These are phyloP conservation scores for Recurvomyces mirabilis DNA, from an alignment of 495 filamentous ascomycete species.

Conservation along the genomic window DNA sequence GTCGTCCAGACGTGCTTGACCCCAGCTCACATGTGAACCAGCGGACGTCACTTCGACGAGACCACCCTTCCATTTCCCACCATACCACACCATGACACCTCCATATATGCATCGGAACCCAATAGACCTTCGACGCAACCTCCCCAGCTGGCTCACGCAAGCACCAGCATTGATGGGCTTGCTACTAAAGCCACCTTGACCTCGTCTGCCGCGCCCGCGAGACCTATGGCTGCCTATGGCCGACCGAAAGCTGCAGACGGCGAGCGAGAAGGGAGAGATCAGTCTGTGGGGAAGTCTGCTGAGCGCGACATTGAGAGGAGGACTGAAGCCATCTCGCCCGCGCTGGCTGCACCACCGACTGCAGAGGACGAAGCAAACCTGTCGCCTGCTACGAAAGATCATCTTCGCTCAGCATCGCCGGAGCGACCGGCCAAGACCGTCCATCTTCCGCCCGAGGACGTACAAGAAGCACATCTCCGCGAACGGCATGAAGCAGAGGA, in stretches of 20 bases:
- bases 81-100: constrained; percentile 8
- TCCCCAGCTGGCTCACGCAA: background rate
- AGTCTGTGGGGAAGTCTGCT: too few species aligned
- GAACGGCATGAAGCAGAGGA: constrained; percentile 24
- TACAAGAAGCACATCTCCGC: constrained; percentile 26
- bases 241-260: background rate
- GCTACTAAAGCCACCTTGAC: constrained; percentile 10
- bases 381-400: constrained; percentile 11
- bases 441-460: constrained; percentile 29
- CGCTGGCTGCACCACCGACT: constrained; percentile 13
- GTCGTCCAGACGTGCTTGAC: background rate
- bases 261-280: background rate
- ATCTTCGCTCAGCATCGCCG: constrained; percentile 9
- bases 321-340: constrained; percentile 14
- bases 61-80: constrained; percentile 47
- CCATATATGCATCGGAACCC: constrained; percentile 13
- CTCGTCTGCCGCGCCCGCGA: background rate
- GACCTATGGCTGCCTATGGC: background rate
- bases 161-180: constrained; percentile 1
- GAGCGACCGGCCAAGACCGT: constrained; percentile 22
- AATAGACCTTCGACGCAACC: constrained; percentile 7
- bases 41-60: constrained; percentile 62
- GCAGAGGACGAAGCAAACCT: constrained; percentile 19
- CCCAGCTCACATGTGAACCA: constrained; percentile 25
- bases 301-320: too few species aligned